A percentile compares a stretch with the other conserved stretches of the same genome.
phyloP scores from a whole-genome alignment of 495 filamentous ascomycete genomes.

The Tuber indicum region DNA sequence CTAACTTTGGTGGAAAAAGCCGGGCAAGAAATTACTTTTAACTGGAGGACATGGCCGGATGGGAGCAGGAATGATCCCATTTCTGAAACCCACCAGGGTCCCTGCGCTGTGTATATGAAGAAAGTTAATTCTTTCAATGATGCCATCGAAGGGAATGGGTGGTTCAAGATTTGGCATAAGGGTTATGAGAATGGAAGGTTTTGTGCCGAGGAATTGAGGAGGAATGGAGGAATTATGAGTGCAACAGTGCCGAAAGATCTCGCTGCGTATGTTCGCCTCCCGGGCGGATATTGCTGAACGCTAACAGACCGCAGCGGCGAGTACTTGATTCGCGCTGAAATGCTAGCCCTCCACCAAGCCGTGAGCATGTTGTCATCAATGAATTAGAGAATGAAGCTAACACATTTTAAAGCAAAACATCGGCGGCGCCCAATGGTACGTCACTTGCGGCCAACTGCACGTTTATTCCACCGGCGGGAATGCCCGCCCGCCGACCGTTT shows the following conservation, averaged over 20 bases:
- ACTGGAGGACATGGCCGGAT: conserved; percentile 58
- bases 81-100: conserved; percentile 60
- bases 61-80: conserved; percentile 51
- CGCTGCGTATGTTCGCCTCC: conserved; percentile 42
- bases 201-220: conserved; percentile 63
- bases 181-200: conserved; percentile 58
- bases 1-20: conserved; percentile 7
- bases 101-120: conserved; percentile 70
- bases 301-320: conserved; percentile 46
- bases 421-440: conserved; percentile 45
- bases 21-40: conserved; percentile 56
- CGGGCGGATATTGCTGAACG: not conserved
- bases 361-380: conserved; percentile 47
- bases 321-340: conserved; percentile 63
- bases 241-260: conserved; percentile 56
- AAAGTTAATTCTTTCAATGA: conserved; percentile 33
- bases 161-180: conserved; percentile 73
- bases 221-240: conserved; percentile 57
- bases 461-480: conserved; percentile 48
- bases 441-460: conserved; percentile 61
- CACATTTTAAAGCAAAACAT: conserved; percentile 47
- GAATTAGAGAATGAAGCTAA: not conserved
- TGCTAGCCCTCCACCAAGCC: conserved; percentile 62
- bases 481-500: conserved; percentile 48
- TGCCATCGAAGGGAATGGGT: conserved; percentile 55